Evolutionary conservation across 208 protist genomes (phyloP).

Genomic region (Acanthamoeba lenticulata): DNA sequence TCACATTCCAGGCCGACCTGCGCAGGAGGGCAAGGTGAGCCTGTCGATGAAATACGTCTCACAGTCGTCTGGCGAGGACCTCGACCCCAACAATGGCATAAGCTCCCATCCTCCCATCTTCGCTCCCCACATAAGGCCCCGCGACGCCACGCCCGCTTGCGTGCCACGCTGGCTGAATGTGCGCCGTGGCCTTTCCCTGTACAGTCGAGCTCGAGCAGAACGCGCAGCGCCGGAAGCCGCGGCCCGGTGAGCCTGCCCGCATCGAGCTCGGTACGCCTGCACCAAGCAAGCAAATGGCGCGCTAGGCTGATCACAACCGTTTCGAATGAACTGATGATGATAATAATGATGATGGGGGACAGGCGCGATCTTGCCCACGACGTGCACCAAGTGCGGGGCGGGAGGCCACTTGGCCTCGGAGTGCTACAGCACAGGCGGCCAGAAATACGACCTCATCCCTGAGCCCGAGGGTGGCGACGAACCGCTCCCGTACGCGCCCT

Average conservation of each 20-base stretch:
- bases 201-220: constrained; percentile 56
- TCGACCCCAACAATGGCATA: constrained; percentile 62
- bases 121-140: too few relatives aligned
- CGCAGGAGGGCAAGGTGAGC: constrained; percentile 49
- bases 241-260: not conserved
- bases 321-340: too few relatives aligned
- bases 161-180: too few relatives aligned
- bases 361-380: constrained; percentile 58
- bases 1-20: too few relatives aligned
- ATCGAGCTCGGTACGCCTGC: constrained; percentile 17
- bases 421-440: constrained; percentile 61
- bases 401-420: constrained; percentile 54
- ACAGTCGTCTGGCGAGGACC: constrained; percentile 52
- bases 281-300: not conserved
- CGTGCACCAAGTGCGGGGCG: constrained; percentile 61
- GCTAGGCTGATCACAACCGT: too few relatives aligned
- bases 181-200: not conserved
- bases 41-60: constrained; percentile 67
- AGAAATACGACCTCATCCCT: constrained; percentile 66
- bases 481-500: not conserved
- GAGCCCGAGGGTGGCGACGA: constrained; percentile 67
- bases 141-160: too few relatives aligned
- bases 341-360: too few relatives aligned
- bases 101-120: not conserved
- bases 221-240: constrained; percentile 30